Base-by-base conservation (phyloP, 768 basidiomycete species). In the Fomitopsis serialis region DNA sequence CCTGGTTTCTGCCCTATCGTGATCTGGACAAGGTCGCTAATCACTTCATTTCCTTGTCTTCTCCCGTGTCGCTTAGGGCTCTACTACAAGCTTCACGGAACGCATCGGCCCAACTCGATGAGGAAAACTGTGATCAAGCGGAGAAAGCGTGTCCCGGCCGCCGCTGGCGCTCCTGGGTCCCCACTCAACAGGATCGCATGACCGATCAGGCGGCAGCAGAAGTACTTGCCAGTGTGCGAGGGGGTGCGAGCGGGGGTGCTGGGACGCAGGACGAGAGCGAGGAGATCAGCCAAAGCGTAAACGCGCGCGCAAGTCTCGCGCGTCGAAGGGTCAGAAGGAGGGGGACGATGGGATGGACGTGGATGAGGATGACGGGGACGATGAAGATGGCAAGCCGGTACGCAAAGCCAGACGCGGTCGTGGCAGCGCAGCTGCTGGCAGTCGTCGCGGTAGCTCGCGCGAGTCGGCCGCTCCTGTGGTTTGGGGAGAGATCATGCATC, bases 71-170 rank as follows among this genome's bases (percentile, higher is more conserved):
- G 50, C 21, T 29, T 24, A 98, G 96, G 96, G 52, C 80, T 99
- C 9, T 99, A 98, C 74, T 97, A 92, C 79, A 98, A 99, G 72
- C 80, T 99, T 12, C 97, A 99, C 74, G 93, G 94, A 45, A 92
- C 91, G 2, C 94, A 98, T 63, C 84, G 97, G 35, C 97, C 97
- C 36, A 95, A 94, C 59, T 92, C 93, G 57, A 96, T 99, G 94
- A 98, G 97, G 73, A 98, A 98, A 77, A 89, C 92, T 3, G 92
- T 97, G 61, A 99, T 99, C 79, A 99, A 99, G 74, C 82, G 97
- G 32, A 79, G 97, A 59, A 98, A 98, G 72, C 87, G 97, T 60
- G 95, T 99, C 40, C 94, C 97, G 34, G 95, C 96, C 48, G 92
- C 88, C 19, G 54, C 66, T 19, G 66, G 64, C 37, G 78, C 69